Conservation (phyloP, 139 green algal species). For the Gonium pectorale region DNA sequence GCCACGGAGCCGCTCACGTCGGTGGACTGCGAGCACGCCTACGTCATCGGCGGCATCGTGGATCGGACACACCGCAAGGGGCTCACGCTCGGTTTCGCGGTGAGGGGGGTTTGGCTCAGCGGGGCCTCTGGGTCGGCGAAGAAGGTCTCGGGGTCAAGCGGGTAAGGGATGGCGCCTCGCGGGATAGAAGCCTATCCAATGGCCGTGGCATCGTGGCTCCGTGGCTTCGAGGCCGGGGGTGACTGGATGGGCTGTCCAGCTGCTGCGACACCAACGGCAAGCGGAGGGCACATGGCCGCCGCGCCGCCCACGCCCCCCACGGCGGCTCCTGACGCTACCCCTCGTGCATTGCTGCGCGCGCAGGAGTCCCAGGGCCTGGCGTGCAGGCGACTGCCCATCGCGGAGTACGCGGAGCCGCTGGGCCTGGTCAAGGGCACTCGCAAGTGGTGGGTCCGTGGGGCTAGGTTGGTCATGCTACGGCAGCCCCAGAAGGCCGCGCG, state of each 20-base stretch:
- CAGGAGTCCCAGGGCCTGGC: constrained; percentile 23
- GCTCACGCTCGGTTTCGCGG: constrained; percentile 56
- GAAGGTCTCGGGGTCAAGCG: background rate
- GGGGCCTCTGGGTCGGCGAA: background rate
- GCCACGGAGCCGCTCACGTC: constrained; percentile 58
- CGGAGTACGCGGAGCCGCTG: constrained; percentile 38
- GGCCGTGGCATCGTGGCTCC: background rate
- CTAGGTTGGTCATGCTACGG: no score
- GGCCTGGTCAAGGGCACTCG: constrained; percentile 19
- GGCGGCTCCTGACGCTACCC: no score
- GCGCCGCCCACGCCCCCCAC: no score
- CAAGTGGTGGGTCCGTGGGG: background rate
- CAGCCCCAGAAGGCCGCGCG: no score
- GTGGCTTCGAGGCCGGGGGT: no score
- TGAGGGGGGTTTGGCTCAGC: background rate
- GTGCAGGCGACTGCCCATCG: constrained; percentile 38
- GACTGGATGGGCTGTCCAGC: no score
- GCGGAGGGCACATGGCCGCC: no score
- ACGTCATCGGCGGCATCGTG: constrained; percentile 84
- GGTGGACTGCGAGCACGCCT: constrained; percentile 68
- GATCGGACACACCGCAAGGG: constrained; percentile 67
- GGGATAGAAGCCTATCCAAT: background rate
- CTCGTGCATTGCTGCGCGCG: background rate
- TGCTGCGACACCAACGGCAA: no score
- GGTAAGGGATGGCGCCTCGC: background rate